Base-by-base conservation (phyloP, 1,139 yeast genomes). In the Yamadazyma sp. region DNA sequence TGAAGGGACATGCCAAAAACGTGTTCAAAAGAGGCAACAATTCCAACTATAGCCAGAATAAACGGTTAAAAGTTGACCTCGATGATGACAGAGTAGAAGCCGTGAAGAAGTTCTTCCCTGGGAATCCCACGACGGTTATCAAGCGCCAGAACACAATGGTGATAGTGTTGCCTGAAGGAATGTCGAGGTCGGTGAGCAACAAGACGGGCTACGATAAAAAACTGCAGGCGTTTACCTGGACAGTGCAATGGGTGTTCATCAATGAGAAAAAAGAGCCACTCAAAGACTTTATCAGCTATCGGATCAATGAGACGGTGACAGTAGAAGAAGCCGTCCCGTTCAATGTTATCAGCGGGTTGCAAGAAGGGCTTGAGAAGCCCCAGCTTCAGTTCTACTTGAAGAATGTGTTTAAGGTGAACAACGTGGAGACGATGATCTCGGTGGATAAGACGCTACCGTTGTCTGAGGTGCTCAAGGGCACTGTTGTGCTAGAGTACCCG, bases 401-500 rank as follows among this genome's bases (percentile, higher is more conserved):
- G 16, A 69, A 69, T 43, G 65, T 61, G 14, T 51, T 68, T 30
- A 29, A 27, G 16, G 11, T 12, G 12, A 18, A 20, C 18, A 31
- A 26, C 4, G 44, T 47, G 16, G 45, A 53, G 3, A 51, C 62
- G 1, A 44, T 58, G 11, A 55, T 69, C 24, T 41, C 42, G 11
- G 41, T 72, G 27, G 54, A 60, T 32, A 38, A 51, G 1, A 46
- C 46, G 1, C 36, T 33, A 3, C 22, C 52, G 2, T 50, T 79
- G 31, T 71, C 70, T 0, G 78, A 75, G 12, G 70, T 68, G 1
- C 54, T 89, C 28, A 61, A 66, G 39, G 79, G 79, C 36, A 70
- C 72, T 41, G 70, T 81, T 0, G 86, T 89, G 0, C 63, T 88
- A 28, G 96, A 88, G 55, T 87, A 75, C 50, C 96, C 96, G 0